These are phyloP conservation scores for Pseudocercospora cruenta DNA, from an alignment of 2,329 filamentous ascomycete species.

Conservation along the genomic window DNA sequence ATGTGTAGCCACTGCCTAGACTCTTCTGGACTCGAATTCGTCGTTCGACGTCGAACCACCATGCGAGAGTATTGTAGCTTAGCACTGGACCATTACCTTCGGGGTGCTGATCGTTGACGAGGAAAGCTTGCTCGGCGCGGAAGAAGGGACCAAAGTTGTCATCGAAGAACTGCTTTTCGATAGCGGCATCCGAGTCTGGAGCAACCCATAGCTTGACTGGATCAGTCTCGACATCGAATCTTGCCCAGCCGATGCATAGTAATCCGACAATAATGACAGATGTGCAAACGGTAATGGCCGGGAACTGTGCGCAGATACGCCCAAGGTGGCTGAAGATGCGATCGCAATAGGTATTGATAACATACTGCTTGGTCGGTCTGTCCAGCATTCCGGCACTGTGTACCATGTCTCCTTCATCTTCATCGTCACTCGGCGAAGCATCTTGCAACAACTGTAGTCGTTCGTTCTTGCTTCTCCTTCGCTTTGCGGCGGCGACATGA, in stretches of 20 bases:
- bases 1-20: constrained; percentile 65
- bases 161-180: constrained; percentile 95
- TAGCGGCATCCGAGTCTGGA: constrained; percentile 83
- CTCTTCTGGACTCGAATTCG: constrained; percentile 75
- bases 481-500: constrained; percentile 74
- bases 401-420: constrained; percentile 86
- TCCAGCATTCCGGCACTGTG: constrained; percentile 77
- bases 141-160: constrained; percentile 93
- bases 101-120: constrained; percentile 80
- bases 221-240: constrained; percentile 86
- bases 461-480: constrained; percentile 75
- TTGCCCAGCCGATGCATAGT: constrained; percentile 84
- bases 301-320: constrained; percentile 78
- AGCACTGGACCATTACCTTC: constrained; percentile 74
- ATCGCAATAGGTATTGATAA: constrained; percentile 81
- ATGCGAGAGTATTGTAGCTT: constrained; percentile 82
- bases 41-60: constrained; percentile 92
- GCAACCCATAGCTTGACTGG: constrained; percentile 97
- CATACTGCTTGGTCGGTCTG: constrained; percentile 76
- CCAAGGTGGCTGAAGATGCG: constrained; percentile 79
- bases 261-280: constrained; percentile 76
- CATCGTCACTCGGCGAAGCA: constrained; percentile 80
- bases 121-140: constrained; percentile 86
- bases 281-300: constrained; percentile 75
- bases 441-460: constrained; percentile 86